phyloP scores from a whole-genome alignment of 495 filamentous ascomycete genomes.

The Xylaria acuta region DNA sequence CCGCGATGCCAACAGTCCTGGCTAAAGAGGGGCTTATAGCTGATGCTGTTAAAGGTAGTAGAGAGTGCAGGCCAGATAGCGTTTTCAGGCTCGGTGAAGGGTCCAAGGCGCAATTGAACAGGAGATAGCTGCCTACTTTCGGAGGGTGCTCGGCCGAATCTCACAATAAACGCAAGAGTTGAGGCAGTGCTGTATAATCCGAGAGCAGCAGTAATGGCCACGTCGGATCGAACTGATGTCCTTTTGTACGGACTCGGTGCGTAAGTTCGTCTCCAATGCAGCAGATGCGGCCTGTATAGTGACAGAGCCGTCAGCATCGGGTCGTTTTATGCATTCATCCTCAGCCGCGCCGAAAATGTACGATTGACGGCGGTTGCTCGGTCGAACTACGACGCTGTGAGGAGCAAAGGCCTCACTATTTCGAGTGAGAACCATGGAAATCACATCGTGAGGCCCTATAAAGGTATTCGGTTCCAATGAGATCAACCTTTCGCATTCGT shows the following conservation, averaged over 20 bases:
- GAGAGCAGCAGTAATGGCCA: background rate
- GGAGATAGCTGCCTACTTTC: background rate
- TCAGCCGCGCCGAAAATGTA: slow-evolving; percentile 48
- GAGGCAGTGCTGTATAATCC: background rate
- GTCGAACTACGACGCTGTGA: slow-evolving; percentile 59
- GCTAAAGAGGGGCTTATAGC: background rate
- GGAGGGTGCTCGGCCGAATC: too few relatives aligned
- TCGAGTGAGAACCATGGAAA: slow-evolving; percentile 56
- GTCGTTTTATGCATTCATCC: slow-evolving; percentile 43
- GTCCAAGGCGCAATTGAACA: background rate
- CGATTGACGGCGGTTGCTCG: slow-evolving; percentile 59
- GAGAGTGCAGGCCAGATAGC: background rate
- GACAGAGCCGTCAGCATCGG: slow-evolving; percentile 19
- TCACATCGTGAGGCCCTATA: slow-evolving; percentile 49
- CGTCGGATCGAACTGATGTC: background rate
- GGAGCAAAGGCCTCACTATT: slow-evolving; percentile 52
- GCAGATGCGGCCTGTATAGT: background rate
- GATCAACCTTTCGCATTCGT: background rate
- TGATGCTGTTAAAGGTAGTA: background rate
- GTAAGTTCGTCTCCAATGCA: slow-evolving; percentile 10
- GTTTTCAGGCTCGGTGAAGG: background rate
- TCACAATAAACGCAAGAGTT: background rate
- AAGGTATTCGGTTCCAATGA: slow-evolving; percentile 34
- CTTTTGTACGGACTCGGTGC: slow-evolving; percentile 23
- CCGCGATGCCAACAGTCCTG: background rate